Conservation (phyloP, 768 basidiomycete species). For the Chiua virens region DNA sequence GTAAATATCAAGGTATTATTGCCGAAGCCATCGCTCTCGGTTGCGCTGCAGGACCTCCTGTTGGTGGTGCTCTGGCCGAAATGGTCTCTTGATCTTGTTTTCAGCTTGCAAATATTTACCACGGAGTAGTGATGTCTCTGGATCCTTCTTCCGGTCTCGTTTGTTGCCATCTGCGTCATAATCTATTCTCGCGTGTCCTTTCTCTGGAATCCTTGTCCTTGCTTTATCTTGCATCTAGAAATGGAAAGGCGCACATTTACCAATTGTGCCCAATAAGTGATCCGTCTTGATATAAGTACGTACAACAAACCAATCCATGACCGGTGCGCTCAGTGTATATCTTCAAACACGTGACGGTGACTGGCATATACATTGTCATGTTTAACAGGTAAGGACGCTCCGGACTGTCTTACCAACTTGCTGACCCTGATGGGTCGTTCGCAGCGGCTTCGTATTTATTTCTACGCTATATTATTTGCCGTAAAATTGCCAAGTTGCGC, state of each 20-base stretch:
- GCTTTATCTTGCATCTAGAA: constrained; percentile 69
- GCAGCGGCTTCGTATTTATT: constrained; percentile 59
- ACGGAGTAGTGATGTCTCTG: constrained; percentile 67
- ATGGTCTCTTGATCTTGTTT: constrained; percentile 13
- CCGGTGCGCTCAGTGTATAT: constrained; percentile 56
- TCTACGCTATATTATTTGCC: constrained; percentile 71
- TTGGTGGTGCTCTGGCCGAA: too few relatives aligned
- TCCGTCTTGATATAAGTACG: background rate
- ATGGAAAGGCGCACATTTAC: constrained; percentile 66
- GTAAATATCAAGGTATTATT: constrained; percentile 78
- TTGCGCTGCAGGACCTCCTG: constrained; percentile 64
- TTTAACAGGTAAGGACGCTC: too few relatives aligned
- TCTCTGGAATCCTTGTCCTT: constrained; percentile 54
- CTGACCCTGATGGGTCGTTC: background rate
- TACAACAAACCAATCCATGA: background rate
- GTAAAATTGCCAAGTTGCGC: constrained; percentile 71
- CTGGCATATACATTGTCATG: too few relatives aligned
- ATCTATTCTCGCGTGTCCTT: constrained; percentile 58
- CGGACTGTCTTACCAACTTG: background rate
- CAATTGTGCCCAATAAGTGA: constrained; percentile 66
- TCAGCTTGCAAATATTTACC: background rate
- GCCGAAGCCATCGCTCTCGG: constrained; percentile 55
- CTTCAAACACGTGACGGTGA: constrained; percentile 64
- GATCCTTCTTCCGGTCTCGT: constrained; percentile 63
- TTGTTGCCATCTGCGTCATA: constrained; percentile 54